These are phyloP conservation scores for Magnusiomyces sp. DNA, from an alignment of 1,139 yeast genomes.

Conservation along the genomic window DNA sequence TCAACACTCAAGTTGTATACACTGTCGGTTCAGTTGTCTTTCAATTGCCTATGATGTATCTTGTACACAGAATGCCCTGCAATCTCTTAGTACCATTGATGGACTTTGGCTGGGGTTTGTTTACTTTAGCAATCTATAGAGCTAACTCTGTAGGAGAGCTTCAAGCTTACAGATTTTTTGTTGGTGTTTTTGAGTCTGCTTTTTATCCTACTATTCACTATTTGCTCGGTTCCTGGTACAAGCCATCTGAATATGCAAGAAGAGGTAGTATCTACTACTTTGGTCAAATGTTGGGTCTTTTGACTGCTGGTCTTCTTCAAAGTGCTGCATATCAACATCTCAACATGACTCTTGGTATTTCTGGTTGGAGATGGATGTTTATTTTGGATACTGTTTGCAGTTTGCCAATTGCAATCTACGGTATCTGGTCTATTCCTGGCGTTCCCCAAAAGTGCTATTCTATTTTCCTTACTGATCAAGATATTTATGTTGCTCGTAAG, in stretches of 20 bases:
- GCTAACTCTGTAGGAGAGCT: constrained; percentile 42
- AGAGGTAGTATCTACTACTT: constrained; percentile 54
- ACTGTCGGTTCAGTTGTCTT: constrained; percentile 51
- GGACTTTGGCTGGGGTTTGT: constrained; percentile 59
- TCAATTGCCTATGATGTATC: constrained; percentile 39
- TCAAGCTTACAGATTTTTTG: constrained; percentile 49
- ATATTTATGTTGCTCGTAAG: constrained; percentile 50
- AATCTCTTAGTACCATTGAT: constrained; percentile 48
- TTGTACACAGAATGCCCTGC: constrained; percentile 41
- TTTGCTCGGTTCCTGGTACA: constrained; percentile 56
- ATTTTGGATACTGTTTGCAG: constrained; percentile 59
- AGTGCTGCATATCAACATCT: constrained; percentile 47
- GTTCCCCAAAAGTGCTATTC: constrained; percentile 47
- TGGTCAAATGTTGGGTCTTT: constrained; percentile 52
- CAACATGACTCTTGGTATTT: constrained; percentile 42
- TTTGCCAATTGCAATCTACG: constrained; percentile 41
- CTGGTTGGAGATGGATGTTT: constrained; percentile 70
- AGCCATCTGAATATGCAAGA: constrained; percentile 48
- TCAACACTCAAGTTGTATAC: constrained; percentile 50
- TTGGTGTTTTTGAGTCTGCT: constrained; percentile 58
- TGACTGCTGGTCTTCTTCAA: constrained; percentile 57
- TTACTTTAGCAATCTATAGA: constrained; percentile 48
- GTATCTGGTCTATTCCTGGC: constrained; percentile 58
- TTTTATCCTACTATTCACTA: constrained; percentile 53
- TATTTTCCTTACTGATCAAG: constrained; percentile 53